Conservation (phyloP, 305 asterid genomes). For the Coffea humblotiana region DNA sequence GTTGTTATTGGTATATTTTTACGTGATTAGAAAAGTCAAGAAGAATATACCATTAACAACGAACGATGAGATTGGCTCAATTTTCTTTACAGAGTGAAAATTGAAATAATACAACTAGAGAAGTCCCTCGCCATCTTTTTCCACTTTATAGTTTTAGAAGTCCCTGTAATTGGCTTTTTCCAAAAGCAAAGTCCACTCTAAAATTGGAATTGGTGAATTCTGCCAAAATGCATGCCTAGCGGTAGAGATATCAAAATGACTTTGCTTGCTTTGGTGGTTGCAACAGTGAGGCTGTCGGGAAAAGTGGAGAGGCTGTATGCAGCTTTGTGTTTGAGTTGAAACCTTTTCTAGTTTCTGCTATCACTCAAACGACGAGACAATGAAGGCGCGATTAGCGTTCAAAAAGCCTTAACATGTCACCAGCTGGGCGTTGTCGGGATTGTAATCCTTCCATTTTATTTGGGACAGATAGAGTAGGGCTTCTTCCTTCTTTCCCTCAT, state of each 20-base stretch:
- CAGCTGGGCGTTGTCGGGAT: slow-evolving; percentile 7
- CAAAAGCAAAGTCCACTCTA: neutral
- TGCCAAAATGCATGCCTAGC: slow-evolving; percentile 7
- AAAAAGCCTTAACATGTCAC: slow-evolving; percentile 15
- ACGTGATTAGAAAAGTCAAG: too few relatives aligned
- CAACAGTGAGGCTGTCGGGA: slow-evolving; percentile 25
- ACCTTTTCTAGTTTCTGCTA: neutral
- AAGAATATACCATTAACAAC: too few relatives aligned
- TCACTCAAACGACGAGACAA: slow-evolving; percentile 15
- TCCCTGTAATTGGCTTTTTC: neutral
- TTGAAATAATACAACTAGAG: too few relatives aligned
- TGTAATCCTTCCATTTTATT: neutral
- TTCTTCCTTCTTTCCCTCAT: neutral
- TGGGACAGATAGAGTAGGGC: neutral
- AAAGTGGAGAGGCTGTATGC: slow-evolving; percentile 27
- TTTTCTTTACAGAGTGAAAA: too few relatives aligned
- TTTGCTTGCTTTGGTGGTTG: neutral
- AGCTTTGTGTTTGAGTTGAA: slow-evolving; percentile 24
- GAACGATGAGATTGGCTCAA: too few relatives aligned
- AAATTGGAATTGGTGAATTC: neutral
- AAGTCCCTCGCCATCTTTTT: neutral
- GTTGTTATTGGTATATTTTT: too few relatives aligned
- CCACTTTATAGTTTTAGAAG: neutral
- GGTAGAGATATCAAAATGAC: neutral
- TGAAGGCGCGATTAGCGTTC: slow-evolving; percentile 62